Base-by-base conservation (phyloP, 768 basidiomycete species). In the Hirschioporus abietinus region DNA sequence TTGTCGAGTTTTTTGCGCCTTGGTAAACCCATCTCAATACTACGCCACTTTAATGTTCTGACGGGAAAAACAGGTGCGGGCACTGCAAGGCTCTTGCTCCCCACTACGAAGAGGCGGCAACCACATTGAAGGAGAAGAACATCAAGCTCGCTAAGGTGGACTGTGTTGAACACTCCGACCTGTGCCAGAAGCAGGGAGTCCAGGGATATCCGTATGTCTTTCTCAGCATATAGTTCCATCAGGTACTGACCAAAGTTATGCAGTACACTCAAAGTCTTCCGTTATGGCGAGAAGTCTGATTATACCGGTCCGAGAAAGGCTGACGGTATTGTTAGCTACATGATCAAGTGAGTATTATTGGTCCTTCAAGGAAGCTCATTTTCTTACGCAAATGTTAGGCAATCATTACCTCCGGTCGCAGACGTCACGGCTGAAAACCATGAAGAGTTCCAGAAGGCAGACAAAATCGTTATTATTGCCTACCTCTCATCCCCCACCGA, bases 111-210 rank as follows among this genome's bases (percentile, higher is more conserved):
- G 89, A 92, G 76, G 96, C 97, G 3, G 95, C 97, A 1, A 96
- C 96, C 12, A 81, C 87, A 36, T 88, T 99, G 77, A 97, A 96
- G 81, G 90, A 89, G 70, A 92, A 89, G 76, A 83, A 83, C 77
- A 93, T 99, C 80, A 91, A 91, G 76, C 79, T 99, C 64, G 95
- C 95, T 70, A 96, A 98, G 76, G 96, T 99, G 63, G 95, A 99
- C 82, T 99, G 96, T 77, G 96, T 97, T 60, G 95, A 93, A 69
- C 83, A 99, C 73, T 87, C 90, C 26, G 95, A 96, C 65, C 86
- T 99, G 34, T 99, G 97, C 79, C 89, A 92, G 75, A 73, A 84
- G 63, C 89, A 95, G 66, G 95, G 91, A 58, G 86, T 99, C 59
- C 88, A 90, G 76, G 96, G 96, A 18, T 99, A 99, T 81, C 95